A percentile compares a stretch with the other conserved stretches of the same genome.
These are phyloP conservation scores for Dalbergia cochinchinensis DNA, from an alignment of 306 rosid species.

Conservation along the genomic window DNA sequence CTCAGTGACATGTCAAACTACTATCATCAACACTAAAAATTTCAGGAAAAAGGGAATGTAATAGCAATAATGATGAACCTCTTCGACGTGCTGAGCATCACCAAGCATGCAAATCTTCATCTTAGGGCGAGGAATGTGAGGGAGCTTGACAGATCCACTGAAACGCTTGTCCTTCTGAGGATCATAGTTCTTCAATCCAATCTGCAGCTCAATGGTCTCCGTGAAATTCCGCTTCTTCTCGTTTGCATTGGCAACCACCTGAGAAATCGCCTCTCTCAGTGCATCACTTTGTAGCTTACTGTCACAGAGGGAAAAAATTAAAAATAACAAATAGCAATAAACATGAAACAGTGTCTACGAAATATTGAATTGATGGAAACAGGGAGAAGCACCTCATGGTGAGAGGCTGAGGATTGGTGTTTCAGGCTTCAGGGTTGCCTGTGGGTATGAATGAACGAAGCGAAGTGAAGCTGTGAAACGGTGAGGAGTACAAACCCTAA, in stretches of 20 bases:
- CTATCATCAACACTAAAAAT: too few species aligned
- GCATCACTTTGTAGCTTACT: slow-evolving; percentile 1
- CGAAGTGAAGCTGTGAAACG: too few species aligned
- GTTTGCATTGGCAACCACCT: background rate
- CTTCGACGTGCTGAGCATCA: background rate
- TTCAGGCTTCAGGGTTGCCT: too few species aligned
- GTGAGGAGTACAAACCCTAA: too few species aligned
- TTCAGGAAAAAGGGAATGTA: too few species aligned
- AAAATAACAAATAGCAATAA: too few species aligned
- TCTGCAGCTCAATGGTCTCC: background rate
- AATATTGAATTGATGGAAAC: too few species aligned
- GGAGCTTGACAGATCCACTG: background rate
- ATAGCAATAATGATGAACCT: background rate
- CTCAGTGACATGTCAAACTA: background rate
- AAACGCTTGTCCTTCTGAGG: background rate
- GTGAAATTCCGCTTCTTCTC: background rate
- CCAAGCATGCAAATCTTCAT: background rate
- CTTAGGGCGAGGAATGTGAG: background rate
- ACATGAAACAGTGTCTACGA: too few species aligned
- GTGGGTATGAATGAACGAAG: too few species aligned
- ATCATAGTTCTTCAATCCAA: background rate
- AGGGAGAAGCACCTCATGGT: too few species aligned
- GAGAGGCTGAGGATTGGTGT: too few species aligned
- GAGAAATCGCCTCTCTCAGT: background rate
- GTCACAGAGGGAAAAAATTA: background rate